Conservation (phyloP, 345 rosid genomes). For the Eucalyptus lansdowneana region DNA sequence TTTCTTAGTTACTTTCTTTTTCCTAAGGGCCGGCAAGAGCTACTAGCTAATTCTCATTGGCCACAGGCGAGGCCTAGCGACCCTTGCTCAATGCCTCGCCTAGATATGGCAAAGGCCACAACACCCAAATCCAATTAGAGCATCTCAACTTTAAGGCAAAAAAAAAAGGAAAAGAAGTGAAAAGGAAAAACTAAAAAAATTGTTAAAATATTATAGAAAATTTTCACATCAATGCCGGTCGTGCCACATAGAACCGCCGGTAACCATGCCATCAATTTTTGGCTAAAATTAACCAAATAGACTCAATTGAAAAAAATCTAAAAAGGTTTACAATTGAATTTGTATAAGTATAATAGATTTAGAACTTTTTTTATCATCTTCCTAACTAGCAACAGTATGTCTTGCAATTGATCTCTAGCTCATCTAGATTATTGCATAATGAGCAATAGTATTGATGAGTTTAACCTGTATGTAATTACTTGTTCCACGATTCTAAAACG, state of each 20-base stretch:
- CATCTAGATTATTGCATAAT: neutral
- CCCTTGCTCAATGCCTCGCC: too few relatives aligned
- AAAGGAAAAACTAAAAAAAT: too few relatives aligned
- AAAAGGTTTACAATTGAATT: neutral
- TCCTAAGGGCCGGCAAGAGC: accelerated
- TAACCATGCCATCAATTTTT: too few relatives aligned
- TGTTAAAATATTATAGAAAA: too few relatives aligned
- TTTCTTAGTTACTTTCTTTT: too few relatives aligned
- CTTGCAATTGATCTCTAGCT: neutral
- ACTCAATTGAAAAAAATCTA: accelerated
- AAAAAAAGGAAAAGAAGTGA: too few relatives aligned
- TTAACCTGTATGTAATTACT: neutral
- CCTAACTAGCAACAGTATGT: neutral
- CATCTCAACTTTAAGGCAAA: neutral
- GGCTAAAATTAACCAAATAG: too few relatives aligned
- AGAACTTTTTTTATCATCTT: too few relatives aligned
- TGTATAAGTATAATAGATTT: neutral
- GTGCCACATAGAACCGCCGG: accelerated
- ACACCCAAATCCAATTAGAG: neutral
- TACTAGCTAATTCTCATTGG: accelerated
- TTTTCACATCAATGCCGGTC: accelerated
- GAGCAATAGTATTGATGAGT: neutral
- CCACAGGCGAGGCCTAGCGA: accelerated
- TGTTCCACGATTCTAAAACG: neutral
- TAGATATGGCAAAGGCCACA: neutral